phyloP scores from a whole-genome alignment of 176 grass and related monocot species.

The Eragrostis curvula region DNA sequence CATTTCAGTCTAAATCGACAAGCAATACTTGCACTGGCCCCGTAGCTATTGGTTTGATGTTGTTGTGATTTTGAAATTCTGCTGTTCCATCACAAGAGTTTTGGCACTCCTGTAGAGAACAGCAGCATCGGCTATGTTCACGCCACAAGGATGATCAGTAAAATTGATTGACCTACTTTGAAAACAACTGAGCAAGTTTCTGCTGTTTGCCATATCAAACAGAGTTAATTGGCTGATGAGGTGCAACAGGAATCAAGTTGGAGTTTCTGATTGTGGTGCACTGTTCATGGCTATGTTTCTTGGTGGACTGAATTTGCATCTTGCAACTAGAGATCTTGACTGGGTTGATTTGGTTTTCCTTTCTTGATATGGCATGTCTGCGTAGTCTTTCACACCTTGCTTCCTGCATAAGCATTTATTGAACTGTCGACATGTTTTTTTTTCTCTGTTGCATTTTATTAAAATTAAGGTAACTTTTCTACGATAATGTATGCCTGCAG shows the following conservation, averaged over 20 bases:
- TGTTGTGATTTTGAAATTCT: constrained; percentile 20
- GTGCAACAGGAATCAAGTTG: neutral
- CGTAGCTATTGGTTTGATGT: neutral
- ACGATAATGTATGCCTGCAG: neutral
- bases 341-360: constrained; percentile 10
- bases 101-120: constrained; percentile 7
- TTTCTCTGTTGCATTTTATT: neutral
- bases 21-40: neutral
- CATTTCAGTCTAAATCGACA: neutral
- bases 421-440: neutral
- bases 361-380: neutral
- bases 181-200: neutral
- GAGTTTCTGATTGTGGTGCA: neutral
- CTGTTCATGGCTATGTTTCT: neutral
- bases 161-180: neutral
- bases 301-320: constrained; percentile 8
- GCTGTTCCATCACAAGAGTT: constrained; percentile 6
- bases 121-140: neutral
- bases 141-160: neutral
- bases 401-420: neutral
- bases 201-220: neutral
- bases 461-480: neutral
- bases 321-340: neutral
- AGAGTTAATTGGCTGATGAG: constrained; percentile 7
- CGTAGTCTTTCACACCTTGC: neutral